Base-by-base conservation (phyloP, 768 basidiomycete species). In the Coprinopsis cinerea region DNA sequence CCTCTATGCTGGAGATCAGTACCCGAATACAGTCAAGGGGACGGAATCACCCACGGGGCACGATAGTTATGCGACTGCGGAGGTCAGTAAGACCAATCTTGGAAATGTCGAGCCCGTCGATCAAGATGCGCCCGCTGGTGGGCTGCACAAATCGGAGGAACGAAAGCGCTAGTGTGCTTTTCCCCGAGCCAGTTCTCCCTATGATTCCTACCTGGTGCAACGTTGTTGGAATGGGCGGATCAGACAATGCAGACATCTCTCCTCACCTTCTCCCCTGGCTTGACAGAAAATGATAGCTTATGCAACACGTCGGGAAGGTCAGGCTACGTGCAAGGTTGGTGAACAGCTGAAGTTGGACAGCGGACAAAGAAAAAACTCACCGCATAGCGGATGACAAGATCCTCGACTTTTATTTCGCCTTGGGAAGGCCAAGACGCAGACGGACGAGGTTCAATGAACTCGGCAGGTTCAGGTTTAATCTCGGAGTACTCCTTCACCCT, bases 401-500 rank as follows among this genome's bases (percentile, higher is more conserved):
- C 74, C 59, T 92, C 78, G 59, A 86, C 86, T 55, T 75, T 74
- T 56, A 93, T 76, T 51, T 75, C 69, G 27, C 88, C 88, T 5
- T 65, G 68, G 4, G 79, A 71, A 2, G 93, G 93, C 93, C 93
- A 96, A 26, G 79, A 72, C 3, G 77, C 67, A 0, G 82, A 73
- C 3, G 93, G 92, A n/a, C 91, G 72, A 2, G 90, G 91, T 51
- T 96, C 91, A 37, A 89, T 63, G 59, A 85, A 89, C 62, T 97
- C 93, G 1, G 91, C 74, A 7, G 84, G 76, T 69, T 97, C 93
- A 23, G 76, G 77, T 35, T 71, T 63, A 22, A 93, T 66, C 55
- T 92, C 88, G 3, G 91, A 86, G 62, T 87, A 94, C 67, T 95
- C 93, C 61, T 92, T 92, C 63, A 95, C 79, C 44, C 93, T 85